Percentiles rank a stretch among this genome's conserved stretches.
Evolutionary conservation across 768 basidiomycete species (phyloP).

Genomic region (Tulasnella sp.): DNA sequence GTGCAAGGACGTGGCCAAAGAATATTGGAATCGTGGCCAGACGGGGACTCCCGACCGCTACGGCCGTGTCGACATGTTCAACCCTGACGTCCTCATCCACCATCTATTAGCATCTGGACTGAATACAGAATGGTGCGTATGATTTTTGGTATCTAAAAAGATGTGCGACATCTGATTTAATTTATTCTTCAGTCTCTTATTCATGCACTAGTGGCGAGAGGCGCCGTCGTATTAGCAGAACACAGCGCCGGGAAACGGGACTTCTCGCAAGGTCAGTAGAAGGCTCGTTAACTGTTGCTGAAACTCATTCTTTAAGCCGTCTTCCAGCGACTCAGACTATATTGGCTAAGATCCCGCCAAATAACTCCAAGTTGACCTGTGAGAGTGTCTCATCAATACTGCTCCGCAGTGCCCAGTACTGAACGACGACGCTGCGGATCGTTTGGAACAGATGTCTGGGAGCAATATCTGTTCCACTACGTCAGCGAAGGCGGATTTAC

Average conservation of each 20-base stretch:
- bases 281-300: background rate
- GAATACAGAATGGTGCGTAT: background rate
- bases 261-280: conserved; percentile 70
- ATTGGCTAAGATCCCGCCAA: conserved; percentile 89
- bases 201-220: conserved; percentile 75
- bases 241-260: conserved; percentile 70
- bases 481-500: conserved; percentile 78
- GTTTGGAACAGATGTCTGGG: conserved; percentile 65
- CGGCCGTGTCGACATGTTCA: background rate
- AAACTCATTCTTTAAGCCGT: background rate
- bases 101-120: background rate
- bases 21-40: background rate
- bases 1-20: conserved; percentile 1
- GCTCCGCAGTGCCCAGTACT: background rate
- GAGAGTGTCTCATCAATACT: conserved; percentile 13
- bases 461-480: conserved; percentile 90
- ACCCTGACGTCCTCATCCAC: background rate
- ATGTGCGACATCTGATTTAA: no score
- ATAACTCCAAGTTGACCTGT: conserved; percentile 49
- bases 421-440: conserved; percentile 45
- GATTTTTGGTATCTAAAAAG: background rate
- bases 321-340: conserved; percentile 73
- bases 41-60: no score
- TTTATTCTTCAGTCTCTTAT: conserved; percentile 39
- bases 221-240: conserved; percentile 74